Percentiles rank a stretch among this genome's conserved stretches.
Conservation (phyloP, 139 green algal genomes). For the Marvania coccoides region DNA sequence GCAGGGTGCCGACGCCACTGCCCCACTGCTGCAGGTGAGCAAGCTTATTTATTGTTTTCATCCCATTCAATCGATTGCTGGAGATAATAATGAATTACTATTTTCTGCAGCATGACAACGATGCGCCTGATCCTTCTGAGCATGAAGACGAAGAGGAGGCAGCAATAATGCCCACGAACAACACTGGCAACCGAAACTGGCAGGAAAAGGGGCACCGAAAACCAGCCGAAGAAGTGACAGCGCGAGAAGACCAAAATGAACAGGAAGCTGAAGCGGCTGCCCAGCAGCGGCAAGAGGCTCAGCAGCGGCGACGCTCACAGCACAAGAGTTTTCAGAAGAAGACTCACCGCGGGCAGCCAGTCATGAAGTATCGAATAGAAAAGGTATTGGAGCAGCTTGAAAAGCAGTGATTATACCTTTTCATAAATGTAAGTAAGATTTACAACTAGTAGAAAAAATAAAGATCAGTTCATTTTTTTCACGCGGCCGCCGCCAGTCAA, state of each 20-base stretch:
- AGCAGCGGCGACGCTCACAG: not conserved
- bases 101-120: too few relatives aligned
- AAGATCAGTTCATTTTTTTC: not conserved
- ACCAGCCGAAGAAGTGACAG: not conserved
- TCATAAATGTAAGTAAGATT: not conserved
- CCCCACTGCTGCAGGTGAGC: too few relatives aligned
- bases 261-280: too few relatives aligned
- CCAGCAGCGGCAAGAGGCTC: not conserved
- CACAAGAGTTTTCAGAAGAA: conserved; percentile 29
- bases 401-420: not conserved
- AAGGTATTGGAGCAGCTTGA: conserved; percentile 40
- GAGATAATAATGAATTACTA: too few relatives aligned
- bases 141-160: too few relatives aligned
- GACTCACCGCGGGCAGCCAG: conserved; percentile 47
- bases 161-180: too few relatives aligned
- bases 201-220: too few relatives aligned
- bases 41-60: too few relatives aligned
- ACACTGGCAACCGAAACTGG: too few relatives aligned
- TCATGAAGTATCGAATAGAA: conserved; percentile 61
- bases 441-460: too few relatives aligned
- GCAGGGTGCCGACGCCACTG: not conserved
- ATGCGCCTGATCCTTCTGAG: too few relatives aligned
- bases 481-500: not conserved
- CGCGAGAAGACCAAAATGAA: not conserved
- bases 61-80: too few relatives aligned